Evolutionary conservation across 768 basidiomycete species (phyloP).

Genomic region (Lentinula sp.): DNA sequence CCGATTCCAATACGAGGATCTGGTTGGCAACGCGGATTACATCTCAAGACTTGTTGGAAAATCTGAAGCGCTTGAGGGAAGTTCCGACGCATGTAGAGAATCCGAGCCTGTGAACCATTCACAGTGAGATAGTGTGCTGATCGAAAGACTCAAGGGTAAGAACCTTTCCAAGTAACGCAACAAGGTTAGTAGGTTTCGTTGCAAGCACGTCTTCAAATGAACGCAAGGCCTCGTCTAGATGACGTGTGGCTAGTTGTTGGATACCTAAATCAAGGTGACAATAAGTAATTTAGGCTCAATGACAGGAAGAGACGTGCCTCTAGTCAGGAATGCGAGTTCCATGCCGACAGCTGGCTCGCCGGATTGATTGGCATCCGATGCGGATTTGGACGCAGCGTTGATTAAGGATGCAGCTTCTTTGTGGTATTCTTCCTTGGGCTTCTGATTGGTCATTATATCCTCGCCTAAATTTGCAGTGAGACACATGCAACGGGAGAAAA

Average conservation of each 20-base stretch:
- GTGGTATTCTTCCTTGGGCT: slow-evolving; percentile 63
- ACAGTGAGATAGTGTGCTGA: slow-evolving; percentile 6
- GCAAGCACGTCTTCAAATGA: slow-evolving; percentile 77
- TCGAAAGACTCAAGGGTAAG: slow-evolving; percentile 1
- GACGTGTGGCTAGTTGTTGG: slow-evolving; percentile 71
- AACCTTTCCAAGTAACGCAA: slow-evolving; percentile 86
- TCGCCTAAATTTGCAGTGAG: slow-evolving; percentile 38
- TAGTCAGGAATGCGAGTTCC: slow-evolving; percentile 55
- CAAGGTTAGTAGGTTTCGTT: slow-evolving; percentile 77
- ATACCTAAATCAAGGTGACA: slow-evolving; percentile 46
- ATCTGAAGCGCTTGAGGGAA: slow-evolving; percentile 74
- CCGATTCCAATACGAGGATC: slow-evolving; percentile 97
- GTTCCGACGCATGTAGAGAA: slow-evolving; percentile 74
- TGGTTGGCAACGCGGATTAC: slow-evolving; percentile 74
- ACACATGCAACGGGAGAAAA: neutral
- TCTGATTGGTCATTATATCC: slow-evolving; percentile 53
- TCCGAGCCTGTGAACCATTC: slow-evolving; percentile 54
- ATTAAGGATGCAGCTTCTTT: slow-evolving; percentile 63
- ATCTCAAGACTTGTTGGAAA: slow-evolving; percentile 79
- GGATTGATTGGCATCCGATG: slow-evolving; percentile 34
- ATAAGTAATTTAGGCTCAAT: neutral
- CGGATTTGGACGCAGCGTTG: slow-evolving; percentile 50
- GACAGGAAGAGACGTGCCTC: slow-evolving; percentile 38
- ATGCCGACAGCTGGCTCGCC: slow-evolving; percentile 37
- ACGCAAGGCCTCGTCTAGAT: slow-evolving; percentile 76